A percentile compares a stretch with the other conserved stretches of the same genome.
These are phyloP conservation scores for Phytophthora kernoviae DNA, from an alignment of 352 stramenopile genomes.

Conservation along the genomic window DNA sequence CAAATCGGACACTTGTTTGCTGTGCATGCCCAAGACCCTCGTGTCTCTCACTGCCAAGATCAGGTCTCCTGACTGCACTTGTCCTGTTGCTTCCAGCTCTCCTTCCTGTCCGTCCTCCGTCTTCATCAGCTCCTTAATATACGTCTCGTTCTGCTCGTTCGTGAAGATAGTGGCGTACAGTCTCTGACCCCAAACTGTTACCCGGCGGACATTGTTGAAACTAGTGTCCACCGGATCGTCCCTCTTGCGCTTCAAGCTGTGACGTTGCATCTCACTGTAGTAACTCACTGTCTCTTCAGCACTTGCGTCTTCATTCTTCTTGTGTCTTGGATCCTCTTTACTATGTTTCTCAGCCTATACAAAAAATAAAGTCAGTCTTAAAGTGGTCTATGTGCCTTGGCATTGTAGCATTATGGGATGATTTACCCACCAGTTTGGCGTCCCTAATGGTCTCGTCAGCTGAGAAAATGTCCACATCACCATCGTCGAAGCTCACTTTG, in stretches of 20 bases:
- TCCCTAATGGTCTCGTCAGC: slow-evolving; percentile 57
- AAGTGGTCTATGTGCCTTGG: too few relatives aligned
- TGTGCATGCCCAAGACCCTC: slow-evolving; percentile 39
- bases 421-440: slow-evolving; percentile 29
- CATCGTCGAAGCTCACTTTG: slow-evolving; percentile 84
- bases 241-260: slow-evolving; percentile 50
- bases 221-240: slow-evolving; percentile 18
- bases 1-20: slow-evolving; percentile 48
- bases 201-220: slow-evolving; percentile 15
- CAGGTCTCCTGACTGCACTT: slow-evolving; percentile 56
- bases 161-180: slow-evolving; percentile 75
- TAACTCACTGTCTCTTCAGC: slow-evolving; percentile 17
- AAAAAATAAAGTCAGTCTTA: not conserved
- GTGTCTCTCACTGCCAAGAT: slow-evolving; percentile 55
- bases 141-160: slow-evolving; percentile 47
- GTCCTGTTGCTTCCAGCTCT: slow-evolving; percentile 65
- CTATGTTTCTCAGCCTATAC: slow-evolving; percentile 26
- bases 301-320: not conserved
- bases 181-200: slow-evolving; percentile 64
- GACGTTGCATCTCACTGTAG: slow-evolving; percentile 31
- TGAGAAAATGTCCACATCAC: slow-evolving; percentile 77
- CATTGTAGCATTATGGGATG: not conserved
- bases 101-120: slow-evolving; percentile 50
- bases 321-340: slow-evolving; percentile 30
- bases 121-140: slow-evolving; percentile 55